Evolutionary conservation across 2,329 filamentous ascomycete genomes (phyloP), one percentile per base, ranked within the genome.

Genomic region (Sarocladium brachiariae): DNA sequence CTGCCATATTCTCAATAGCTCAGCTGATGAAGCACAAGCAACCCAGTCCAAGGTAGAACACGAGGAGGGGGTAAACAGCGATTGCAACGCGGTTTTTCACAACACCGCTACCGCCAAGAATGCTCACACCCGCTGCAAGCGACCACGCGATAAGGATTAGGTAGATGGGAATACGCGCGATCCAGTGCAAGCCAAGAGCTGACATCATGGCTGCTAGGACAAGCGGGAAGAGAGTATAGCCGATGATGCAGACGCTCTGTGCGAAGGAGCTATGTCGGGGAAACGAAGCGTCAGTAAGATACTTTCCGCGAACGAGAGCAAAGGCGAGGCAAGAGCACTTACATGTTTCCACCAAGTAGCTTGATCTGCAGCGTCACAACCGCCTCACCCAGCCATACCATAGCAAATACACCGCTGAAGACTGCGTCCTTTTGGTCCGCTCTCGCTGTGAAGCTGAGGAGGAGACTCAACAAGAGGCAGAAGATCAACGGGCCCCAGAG

Each of bases 331-430:
- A 39, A 31, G 61, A 49, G 39, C 46, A 81, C 90, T 70, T 74
- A 97, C 92, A 99, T 96, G 73, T 93, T 96, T 41, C 93, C 93
- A 53, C 93, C 93, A 53, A 99, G 71, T 59, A 99, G 75, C 73
- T 95, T 96, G 68, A 99, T 97, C 77, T 99, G 93, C 63, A 95
- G 71, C n/a, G 93, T 99, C 53, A 99, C 93, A 3, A 96, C 86
- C 1, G 91, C 91, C 73, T 97, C 91, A 24, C 91, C 93, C 52
- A 99, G 83, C 93, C 93, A 99, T 50, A 99, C 86, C 70, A 95
- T 87, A 45, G 90, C 89, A 70, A 99, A 99, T 41, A 99, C 90
- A 3, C 93, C 93, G 31, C 89, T 95, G 67, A 99, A 99, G 24
- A 97, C 91, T 35, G 87, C 71, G 54, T 91, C 89, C 63, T 86